Conservation (phyloP, 345 rosid species). For the Aethionema arabicum region DNA sequence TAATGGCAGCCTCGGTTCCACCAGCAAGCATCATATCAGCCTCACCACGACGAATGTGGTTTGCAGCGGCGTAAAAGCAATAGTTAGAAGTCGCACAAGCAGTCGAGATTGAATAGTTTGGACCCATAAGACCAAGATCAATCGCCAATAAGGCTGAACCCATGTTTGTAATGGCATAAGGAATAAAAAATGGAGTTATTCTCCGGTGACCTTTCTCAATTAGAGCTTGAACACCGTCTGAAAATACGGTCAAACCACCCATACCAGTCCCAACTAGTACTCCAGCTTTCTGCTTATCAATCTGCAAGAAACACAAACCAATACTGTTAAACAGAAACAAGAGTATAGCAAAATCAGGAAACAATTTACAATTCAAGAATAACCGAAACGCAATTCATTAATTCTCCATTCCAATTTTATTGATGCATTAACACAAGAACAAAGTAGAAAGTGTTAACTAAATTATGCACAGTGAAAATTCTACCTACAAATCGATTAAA, state of each 20-base stretch:
- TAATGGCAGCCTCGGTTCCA: slow-evolving; percentile 97
- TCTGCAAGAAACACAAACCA: slow-evolving; percentile 44
- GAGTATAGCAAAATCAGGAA: background rate
- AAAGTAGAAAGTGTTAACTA: background rate
- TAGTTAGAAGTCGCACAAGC: slow-evolving; percentile 98
- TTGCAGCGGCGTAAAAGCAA: slow-evolving; percentile 98
- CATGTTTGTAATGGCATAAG: slow-evolving; percentile 95
- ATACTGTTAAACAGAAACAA: background rate
- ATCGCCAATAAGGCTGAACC: slow-evolving; percentile 91
- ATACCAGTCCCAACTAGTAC: slow-evolving; percentile 98
- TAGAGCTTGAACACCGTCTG: slow-evolving; percentile 79
- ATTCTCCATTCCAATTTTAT: background rate
- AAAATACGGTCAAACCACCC: slow-evolving; percentile 92
- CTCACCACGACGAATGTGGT: slow-evolving; percentile 97
- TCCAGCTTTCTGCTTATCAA: slow-evolving; percentile 77
- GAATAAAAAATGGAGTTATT: slow-evolving; percentile 88
- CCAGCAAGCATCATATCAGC: slow-evolving; percentile 99
- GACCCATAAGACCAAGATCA: slow-evolving; percentile 98
- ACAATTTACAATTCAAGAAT: background rate
- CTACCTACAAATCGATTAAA: background rate
- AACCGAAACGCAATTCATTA: background rate
- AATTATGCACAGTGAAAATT: too few species aligned
- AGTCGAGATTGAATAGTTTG: slow-evolving; percentile 95
- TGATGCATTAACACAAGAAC: background rate
- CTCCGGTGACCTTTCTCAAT: slow-evolving; percentile 88